A percentile compares a stretch with the other conserved stretches of the same genome.
Evolutionary conservation across 306 rosid genomes (phyloP).

Genomic region (Albizia julibrissin): DNA sequence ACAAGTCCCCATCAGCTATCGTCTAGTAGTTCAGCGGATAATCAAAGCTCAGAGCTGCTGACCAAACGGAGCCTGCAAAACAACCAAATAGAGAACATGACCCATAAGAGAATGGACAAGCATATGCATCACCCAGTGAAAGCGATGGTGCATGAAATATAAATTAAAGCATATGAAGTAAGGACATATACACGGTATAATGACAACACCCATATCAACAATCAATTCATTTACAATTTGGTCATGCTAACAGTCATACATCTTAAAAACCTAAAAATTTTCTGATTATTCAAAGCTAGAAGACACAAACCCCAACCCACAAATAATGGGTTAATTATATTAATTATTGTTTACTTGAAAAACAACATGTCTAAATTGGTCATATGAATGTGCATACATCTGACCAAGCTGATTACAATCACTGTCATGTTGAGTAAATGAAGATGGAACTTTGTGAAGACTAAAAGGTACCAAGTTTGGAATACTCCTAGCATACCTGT

Average conservation of each 20-base stretch:
- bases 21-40: constrained; percentile 72
- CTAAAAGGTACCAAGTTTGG: constrained; percentile 66
- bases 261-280: not conserved
- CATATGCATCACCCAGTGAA: too few species aligned
- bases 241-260: not conserved
- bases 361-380: constrained; percentile 81
- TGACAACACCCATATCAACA: too few species aligned
- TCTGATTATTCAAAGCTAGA: not conserved
- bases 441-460: constrained; percentile 67
- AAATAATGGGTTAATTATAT: constrained; percentile 10
- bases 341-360: constrained; percentile 54
- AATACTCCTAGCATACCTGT: constrained; percentile 78
- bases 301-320: constrained; percentile 4
- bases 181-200: too few species aligned
- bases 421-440: constrained; percentile 72
- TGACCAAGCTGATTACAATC: constrained; percentile 65
- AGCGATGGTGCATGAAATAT: too few species aligned
- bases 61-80: constrained; percentile 83
- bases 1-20: constrained; percentile 30
- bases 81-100: not conserved
- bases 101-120: too few species aligned
- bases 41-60: constrained; percentile 92
- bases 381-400: constrained; percentile 76
- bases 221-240: not conserved
- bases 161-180: too few species aligned